Conservation (phyloP, 768 basidiomycete species). For the Trametes cingulata region DNA sequence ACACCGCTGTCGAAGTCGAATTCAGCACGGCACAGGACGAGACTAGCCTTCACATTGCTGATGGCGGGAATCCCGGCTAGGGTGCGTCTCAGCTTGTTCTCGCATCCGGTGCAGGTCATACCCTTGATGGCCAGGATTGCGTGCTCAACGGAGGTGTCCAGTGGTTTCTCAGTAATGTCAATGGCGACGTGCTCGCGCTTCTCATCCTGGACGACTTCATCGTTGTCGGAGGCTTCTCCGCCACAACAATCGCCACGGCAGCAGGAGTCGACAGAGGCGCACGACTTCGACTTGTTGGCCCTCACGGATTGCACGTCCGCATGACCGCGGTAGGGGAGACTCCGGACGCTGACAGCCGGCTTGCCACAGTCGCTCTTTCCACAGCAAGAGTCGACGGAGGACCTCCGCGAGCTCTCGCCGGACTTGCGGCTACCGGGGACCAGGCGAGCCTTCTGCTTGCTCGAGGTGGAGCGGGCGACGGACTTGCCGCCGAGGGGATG, state of each 20-base stretch:
- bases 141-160: constrained; percentile 9
- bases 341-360: constrained; percentile 9
- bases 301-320: not conserved
- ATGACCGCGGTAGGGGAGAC: constrained; percentile 9
- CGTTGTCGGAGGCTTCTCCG: not conserved
- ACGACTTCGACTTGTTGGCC: not conserved
- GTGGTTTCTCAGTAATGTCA: constrained; percentile 13
- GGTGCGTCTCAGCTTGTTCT: constrained; percentile 31
- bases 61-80: constrained; percentile 24
- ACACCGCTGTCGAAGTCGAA: constrained; percentile 29
- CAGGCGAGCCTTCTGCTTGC: constrained; percentile 4
- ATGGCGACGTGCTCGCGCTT: constrained; percentile 11
- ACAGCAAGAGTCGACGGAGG: constrained; percentile 26
- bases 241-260: constrained; percentile 20
- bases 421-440: not conserved
- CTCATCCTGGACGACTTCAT: not conserved
- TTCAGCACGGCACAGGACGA: constrained; percentile 32
- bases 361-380: constrained; percentile 17
- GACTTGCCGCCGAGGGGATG: constrained; percentile 5
- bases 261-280: constrained; percentile 21
- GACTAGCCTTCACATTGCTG: constrained; percentile 32
- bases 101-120: constrained; percentile 35
- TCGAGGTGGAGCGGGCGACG: not conserved
- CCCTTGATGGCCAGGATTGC: constrained; percentile 30
- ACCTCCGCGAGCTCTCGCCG: constrained; percentile 3